Base-by-base conservation (phyloP, 768 basidiomycete species). In the Kwoniella sp. region DNA sequence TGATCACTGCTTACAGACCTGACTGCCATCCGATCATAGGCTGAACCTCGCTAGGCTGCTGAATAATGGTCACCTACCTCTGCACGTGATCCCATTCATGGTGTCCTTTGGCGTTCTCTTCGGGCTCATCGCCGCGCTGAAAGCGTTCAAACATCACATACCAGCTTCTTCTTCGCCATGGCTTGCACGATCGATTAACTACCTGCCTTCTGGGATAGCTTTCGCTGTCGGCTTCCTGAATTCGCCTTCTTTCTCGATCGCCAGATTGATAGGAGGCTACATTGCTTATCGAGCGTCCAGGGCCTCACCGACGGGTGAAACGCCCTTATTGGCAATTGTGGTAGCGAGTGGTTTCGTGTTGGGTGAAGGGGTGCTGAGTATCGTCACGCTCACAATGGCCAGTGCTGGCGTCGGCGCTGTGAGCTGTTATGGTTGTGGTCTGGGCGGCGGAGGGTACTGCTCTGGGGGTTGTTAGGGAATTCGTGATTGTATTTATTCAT, bases 151-250 rank as follows among this genome's bases (percentile, higher is more conserved):
- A n/a, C 31, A 41, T 12, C 56, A 57, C 23, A 62, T 66, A 34
- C 61, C 70, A 0, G 1, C 50, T 0, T 45, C 41, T 45, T 9
- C 41, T 20, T 45, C 41, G 3, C 41, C 41, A 20, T 69, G 61
- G 12, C 53, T 30, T 13, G 29, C 68, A 20, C 41, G 41, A 9
- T 45, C 41, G 15, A 66, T 79, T 55, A 86, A 85, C 56, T 92
- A 89, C 87, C 87, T 94, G 38, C 92, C 92, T 4, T 94, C 92
- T 0, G 93, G 93, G 25, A 87, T 97, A 41, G 93, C 93, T 1
- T 97, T 97, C 76, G 93, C 93, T 4, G 91, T 96, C 63, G 93
- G 95, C 0, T 96, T 98, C 81, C 83, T 98, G 74, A 98, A 98
- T 76, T 92, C 93, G 0, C 95, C 95, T 2, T 90, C 90, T 2